Evolutionary conservation across 2,329 filamentous ascomycete species (phyloP).

Genomic region (Malbranchea cinnamomea): DNA sequence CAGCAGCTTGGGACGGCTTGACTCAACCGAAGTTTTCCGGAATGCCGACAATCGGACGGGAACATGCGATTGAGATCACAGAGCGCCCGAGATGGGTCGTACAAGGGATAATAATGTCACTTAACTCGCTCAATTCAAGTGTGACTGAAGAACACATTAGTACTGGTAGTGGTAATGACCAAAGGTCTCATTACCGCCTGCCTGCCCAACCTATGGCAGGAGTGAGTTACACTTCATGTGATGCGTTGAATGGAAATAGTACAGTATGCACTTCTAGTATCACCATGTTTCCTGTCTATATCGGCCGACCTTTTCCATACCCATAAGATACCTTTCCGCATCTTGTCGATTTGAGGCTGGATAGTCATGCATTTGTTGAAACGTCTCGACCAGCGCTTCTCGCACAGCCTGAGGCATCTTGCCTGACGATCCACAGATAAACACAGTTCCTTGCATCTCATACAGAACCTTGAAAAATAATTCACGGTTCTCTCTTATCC

Average conservation of each 20-base stretch:
- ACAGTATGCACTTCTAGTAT: no score
- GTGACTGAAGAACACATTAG: no score
- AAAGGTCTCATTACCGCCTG: no score
- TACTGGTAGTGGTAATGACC: no score
- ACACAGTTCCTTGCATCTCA: constrained; percentile 35
- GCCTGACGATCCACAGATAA: constrained; percentile 43
- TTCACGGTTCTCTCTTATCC: constrained; percentile 36
- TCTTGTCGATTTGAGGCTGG: constrained; percentile 25
- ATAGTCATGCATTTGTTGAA: constrained; percentile 31
- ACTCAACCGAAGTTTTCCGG: constrained; percentile 8
- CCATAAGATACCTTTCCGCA: constrained; percentile 41
- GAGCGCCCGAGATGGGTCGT: neutral
- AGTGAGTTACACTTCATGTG: no score
- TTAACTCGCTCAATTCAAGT: neutral
- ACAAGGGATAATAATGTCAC: neutral
- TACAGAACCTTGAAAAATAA: constrained; percentile 39
- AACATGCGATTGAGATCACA: no score
- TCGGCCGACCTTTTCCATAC: constrained; percentile 46
- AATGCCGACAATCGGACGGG: constrained; percentile 5
- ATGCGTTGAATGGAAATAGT: no score
- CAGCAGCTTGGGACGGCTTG: constrained; percentile 3
- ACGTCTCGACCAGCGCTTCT: constrained; percentile 48
- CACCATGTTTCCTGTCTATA: constrained; percentile 61
- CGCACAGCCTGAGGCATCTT: constrained; percentile 57
- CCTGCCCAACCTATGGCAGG: no score